A percentile compares a stretch with the other conserved stretches of the same genome.
These are phyloP conservation scores for Candida coleopterorum DNA, from an alignment of 805 yeast species.

Conservation along the genomic window DNA sequence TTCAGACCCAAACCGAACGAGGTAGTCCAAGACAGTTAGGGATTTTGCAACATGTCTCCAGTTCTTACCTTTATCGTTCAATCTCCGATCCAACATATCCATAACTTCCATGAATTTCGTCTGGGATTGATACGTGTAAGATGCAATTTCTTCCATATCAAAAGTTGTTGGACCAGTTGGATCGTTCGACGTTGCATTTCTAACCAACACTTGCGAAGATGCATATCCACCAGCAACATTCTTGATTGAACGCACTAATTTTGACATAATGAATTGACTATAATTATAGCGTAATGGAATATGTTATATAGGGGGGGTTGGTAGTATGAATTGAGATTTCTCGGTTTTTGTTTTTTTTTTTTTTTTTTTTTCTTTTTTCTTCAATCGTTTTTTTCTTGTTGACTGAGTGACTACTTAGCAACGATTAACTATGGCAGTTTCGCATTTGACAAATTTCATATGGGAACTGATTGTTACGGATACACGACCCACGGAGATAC, in stretches of 20 bases:
- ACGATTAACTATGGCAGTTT: too few relatives aligned
- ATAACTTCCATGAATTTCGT: slow-evolving; percentile 81
- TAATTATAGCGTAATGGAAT: too few relatives aligned
- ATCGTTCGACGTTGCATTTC: slow-evolving; percentile 91
- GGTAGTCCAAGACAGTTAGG: slow-evolving; percentile 79
- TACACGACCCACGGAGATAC: slow-evolving; percentile 1
- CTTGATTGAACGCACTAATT: slow-evolving; percentile 77
- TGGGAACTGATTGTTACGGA: background rate
- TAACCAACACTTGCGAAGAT: slow-evolving; percentile 76
- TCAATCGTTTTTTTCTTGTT: too few relatives aligned
- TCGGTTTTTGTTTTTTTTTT: too few relatives aligned
- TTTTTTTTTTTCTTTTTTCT: too few relatives aligned
- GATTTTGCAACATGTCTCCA: slow-evolving; percentile 97
- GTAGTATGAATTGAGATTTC: too few relatives aligned
- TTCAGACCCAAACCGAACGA: slow-evolving; percentile 81
- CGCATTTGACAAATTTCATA: too few relatives aligned
- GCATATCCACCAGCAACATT: slow-evolving; percentile 90
- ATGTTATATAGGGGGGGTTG: too few relatives aligned
- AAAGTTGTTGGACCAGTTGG: slow-evolving; percentile 75
- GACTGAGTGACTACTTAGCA: slow-evolving; percentile 5
- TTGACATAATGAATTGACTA: slow-evolving; percentile 60
- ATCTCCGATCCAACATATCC: slow-evolving; percentile 89
- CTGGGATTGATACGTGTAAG: slow-evolving; percentile 59
- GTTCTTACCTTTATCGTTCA: slow-evolving; percentile 93
- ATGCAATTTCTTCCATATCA: slow-evolving; percentile 80